Conservation (phyloP, 805 yeast species). For the Hanseniaspora clermontiae region DNA sequence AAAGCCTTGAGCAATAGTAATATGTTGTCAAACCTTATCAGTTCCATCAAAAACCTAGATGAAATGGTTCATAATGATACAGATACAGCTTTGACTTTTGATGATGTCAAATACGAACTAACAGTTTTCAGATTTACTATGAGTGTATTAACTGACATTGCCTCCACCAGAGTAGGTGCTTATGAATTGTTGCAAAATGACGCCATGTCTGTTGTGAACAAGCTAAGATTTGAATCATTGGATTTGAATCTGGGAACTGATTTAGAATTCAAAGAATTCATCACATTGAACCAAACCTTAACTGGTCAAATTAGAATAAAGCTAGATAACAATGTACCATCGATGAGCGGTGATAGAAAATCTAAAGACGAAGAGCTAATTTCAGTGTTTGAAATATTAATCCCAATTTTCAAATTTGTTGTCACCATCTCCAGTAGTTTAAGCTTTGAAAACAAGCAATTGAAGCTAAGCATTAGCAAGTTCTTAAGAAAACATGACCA, state of each 20-base stretch:
- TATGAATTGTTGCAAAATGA: conserved; percentile 62
- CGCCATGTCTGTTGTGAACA: conserved; percentile 47
- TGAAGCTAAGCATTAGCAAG: conserved; percentile 2
- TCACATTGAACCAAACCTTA: neutral
- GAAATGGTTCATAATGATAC: conserved; percentile 29
- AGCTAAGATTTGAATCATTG: conserved; percentile 43
- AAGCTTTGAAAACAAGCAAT: conserved; percentile 7
- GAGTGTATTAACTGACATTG: conserved; percentile 57
- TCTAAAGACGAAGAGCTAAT: neutral
- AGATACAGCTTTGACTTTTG: conserved; percentile 31
- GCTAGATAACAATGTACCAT: neutral
- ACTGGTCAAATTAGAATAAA: conserved; percentile 10
- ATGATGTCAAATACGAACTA: conserved; percentile 53
- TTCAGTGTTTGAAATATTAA: conserved; percentile 9
- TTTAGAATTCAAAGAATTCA: conserved; percentile 32
- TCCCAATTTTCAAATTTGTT: conserved; percentile 5
- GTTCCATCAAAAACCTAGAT: conserved; percentile 58
- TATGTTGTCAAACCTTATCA: conserved; percentile 49
- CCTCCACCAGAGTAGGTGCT: conserved; percentile 69
- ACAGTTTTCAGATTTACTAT: conserved; percentile 65
- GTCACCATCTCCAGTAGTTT: conserved; percentile 1
- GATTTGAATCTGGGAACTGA: conserved; percentile 75
- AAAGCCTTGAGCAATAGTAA: conserved; percentile 53
- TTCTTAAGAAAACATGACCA: conserved; percentile 3
- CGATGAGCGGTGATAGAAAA: neutral